phyloP scores from a whole-genome alignment of 1,284 basidiomycete species.

The Porodaedalea pini region DNA sequence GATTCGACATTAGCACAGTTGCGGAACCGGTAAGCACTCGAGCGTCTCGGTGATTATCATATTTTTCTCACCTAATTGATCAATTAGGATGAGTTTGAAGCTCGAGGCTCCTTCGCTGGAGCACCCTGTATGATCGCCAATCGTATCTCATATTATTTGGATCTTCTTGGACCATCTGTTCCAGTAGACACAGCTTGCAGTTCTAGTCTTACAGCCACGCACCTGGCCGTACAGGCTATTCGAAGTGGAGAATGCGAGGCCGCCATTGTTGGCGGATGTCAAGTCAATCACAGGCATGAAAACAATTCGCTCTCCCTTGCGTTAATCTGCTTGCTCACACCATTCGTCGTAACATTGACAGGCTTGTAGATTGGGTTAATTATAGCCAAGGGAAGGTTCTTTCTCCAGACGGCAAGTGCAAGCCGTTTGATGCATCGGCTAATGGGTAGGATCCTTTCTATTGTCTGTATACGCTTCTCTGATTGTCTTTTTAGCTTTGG shows the following conservation, averaged over 20 bases:
- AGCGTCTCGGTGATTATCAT: neutral
- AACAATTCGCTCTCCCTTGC: neutral
- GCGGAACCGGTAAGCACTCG: constrained; percentile 27
- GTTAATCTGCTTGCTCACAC: neutral
- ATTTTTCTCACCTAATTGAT: neutral
- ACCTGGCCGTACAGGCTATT: constrained; percentile 46
- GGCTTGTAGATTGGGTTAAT: constrained; percentile 32
- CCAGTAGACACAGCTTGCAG: constrained; percentile 50
- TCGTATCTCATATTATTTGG: constrained; percentile 46
- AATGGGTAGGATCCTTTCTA: constrained; percentile 36
- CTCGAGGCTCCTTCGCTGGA: constrained; percentile 36
- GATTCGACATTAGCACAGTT: constrained; percentile 25
- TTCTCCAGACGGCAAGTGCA: constrained; percentile 43
- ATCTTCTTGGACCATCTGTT: constrained; percentile 44
- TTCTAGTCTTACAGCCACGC: constrained; percentile 42
- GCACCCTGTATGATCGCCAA: constrained; percentile 42
- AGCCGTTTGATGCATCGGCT: constrained; percentile 46
- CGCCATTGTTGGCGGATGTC: constrained; percentile 45
- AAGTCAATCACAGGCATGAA: constrained; percentile 38
- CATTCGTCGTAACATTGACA: constrained; percentile 17
- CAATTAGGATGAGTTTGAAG: constrained; percentile 35
- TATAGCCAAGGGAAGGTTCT: constrained; percentile 38
- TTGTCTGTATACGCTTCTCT: neutral
- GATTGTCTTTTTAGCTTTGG: constrained; percentile 28
- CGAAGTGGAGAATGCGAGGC: constrained; percentile 43